Conservation (phyloP, 179 eudicot species). For the Pouteria campechiana region DNA sequence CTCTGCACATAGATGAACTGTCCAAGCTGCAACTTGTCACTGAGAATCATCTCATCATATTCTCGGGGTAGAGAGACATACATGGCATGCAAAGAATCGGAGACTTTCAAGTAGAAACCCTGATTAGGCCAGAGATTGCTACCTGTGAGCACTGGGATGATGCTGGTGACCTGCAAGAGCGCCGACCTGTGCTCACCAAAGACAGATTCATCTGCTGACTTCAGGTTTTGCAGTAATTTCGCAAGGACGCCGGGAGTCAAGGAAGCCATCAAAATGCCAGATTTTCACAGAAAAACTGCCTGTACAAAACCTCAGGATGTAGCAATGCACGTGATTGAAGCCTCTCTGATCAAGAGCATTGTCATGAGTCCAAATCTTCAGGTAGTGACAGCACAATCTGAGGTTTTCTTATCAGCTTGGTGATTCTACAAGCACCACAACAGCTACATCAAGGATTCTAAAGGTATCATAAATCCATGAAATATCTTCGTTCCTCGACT, state of each 20-base stretch:
- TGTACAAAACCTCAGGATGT: too few relatives aligned
- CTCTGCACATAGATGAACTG: slow-evolving; percentile 45
- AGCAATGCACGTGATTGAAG: too few relatives aligned
- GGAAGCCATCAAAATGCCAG: too few relatives aligned
- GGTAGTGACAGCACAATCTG: too few relatives aligned
- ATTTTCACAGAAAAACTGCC: too few relatives aligned
- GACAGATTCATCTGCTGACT: slow-evolving; percentile 2
- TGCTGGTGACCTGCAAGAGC: slow-evolving; percentile 47
- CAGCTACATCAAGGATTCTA: too few relatives aligned
- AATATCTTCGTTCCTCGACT: too few relatives aligned
- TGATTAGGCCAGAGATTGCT: slow-evolving; percentile 50
- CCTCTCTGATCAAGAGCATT: too few relatives aligned
- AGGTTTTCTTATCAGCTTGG: too few relatives aligned
- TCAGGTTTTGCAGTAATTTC: slow-evolving; percentile 41
- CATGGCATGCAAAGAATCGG: slow-evolving; percentile 44
- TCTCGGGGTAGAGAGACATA: slow-evolving; percentile 47
- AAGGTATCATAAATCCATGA: too few relatives aligned
- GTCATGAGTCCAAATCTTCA: too few relatives aligned
- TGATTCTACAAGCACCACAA: too few relatives aligned
- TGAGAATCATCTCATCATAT: slow-evolving; percentile 41
- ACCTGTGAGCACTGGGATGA: slow-evolving; percentile 44
- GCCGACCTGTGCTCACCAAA: slow-evolving; percentile 27
- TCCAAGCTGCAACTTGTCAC: slow-evolving; percentile 41
- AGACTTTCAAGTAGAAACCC: slow-evolving; percentile 61
- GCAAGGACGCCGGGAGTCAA: slow-evolving; percentile 35